Evolutionary conservation across 164 flowering plant genomes (phyloP).

Genomic region (Malania oleifera): DNA sequence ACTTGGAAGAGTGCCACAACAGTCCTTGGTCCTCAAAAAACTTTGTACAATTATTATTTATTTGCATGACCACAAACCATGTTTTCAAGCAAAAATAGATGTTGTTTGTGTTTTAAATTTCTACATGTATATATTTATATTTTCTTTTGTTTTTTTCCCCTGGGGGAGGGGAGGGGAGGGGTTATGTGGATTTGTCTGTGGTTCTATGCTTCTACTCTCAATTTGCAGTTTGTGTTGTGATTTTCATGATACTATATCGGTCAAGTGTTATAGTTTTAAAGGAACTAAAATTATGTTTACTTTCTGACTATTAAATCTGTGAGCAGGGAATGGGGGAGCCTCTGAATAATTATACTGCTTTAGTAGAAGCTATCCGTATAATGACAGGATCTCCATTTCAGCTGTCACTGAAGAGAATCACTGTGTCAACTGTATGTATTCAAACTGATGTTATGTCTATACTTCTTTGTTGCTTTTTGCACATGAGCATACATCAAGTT

Average conservation of each 20-base stretch:
- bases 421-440: slow-evolving; percentile 81
- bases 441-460: background rate
- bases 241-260: background rate
- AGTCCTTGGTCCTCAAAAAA: too few relatives aligned
- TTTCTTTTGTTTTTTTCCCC: too few relatives aligned
- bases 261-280: background rate
- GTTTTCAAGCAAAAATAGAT: too few relatives aligned
- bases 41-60: too few relatives aligned
- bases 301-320: slow-evolving; percentile 10
- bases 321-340: slow-evolving; percentile 99
- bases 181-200: too few relatives aligned
- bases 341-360: slow-evolving; percentile 70
- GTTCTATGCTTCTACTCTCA: too few relatives aligned
- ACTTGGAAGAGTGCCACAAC: too few relatives aligned
- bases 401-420: slow-evolving; percentile 77
- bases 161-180: too few relatives aligned
- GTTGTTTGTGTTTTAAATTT: too few relatives aligned
- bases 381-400: slow-evolving; percentile 81
- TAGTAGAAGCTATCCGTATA: slow-evolving; percentile 72
- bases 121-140: too few relatives aligned
- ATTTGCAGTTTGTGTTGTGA: background rate
- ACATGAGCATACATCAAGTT: background rate
- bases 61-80: too few relatives aligned
- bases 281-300: background rate
- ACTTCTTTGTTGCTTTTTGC: background rate